phyloP scores from a whole-genome alignment of 257 asterid genomes.

The Linderniella brevidens region DNA sequence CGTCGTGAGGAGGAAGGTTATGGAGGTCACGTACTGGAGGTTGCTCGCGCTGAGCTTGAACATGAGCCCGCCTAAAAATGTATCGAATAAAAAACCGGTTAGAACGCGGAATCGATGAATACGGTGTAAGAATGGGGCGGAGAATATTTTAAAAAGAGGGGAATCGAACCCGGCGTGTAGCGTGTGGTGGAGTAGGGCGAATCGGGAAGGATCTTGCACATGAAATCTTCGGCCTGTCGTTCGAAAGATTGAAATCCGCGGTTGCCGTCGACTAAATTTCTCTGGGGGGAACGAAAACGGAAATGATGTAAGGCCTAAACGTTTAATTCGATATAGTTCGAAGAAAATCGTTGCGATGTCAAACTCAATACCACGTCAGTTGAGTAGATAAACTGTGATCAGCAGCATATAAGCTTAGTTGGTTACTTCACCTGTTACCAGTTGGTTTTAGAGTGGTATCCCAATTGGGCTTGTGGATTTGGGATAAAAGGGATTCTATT shows the following conservation, averaged over 20 bases:
- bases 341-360: neutral
- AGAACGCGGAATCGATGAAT: neutral
- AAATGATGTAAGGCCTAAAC: neutral
- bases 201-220: constrained; percentile 56
- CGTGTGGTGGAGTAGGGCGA: constrained; percentile 59
- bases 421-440: too few relatives aligned
- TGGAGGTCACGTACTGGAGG: constrained; percentile 68
- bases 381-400: too few relatives aligned
- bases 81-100: too few relatives aligned
- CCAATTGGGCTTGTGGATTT: too few relatives aligned
- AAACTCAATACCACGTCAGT: too few relatives aligned
- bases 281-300: constrained; percentile 16
- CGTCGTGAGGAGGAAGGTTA: constrained; percentile 55
- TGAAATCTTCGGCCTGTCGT: constrained; percentile 48
- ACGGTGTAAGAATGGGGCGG: neutral
- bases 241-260: constrained; percentile 25
- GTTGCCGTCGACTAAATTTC: constrained; percentile 36
- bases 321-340: too few relatives aligned
- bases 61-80: constrained; percentile 60
- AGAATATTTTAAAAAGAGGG: neutral
- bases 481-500: too few relatives aligned
- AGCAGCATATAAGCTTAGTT: too few relatives aligned
- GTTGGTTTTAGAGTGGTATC: too few relatives aligned
- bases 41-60: constrained; percentile 50
- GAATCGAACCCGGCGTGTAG: constrained; percentile 35